phyloP scores from a whole-genome alignment of 768 basidiomycete genomes.

The Auricularia sp. region DNA sequence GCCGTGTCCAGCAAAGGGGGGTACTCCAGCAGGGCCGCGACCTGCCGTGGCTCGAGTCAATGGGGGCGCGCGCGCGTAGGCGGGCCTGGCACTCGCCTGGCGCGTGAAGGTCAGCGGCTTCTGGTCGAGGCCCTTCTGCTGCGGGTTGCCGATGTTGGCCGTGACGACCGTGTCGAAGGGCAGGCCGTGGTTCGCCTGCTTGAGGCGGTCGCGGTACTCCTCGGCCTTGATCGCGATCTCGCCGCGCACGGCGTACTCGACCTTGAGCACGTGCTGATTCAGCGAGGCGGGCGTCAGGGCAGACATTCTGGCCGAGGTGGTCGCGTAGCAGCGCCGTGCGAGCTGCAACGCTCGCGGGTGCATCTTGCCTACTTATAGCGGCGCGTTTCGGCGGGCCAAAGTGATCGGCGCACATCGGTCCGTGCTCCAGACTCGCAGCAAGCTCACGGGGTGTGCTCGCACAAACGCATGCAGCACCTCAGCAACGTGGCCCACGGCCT shows the following conservation, averaged over 20 bases:
- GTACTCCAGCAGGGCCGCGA: conserved; percentile 88
- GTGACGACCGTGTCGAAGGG: conserved; percentile 86
- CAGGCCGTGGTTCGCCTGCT: conserved; percentile 44
- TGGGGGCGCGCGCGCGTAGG: background rate
- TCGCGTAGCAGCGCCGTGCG: background rate
- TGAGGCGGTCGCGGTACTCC: conserved; percentile 61
- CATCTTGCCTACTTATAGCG: background rate
- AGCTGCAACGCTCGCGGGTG: background rate
- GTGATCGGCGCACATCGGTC: background rate
- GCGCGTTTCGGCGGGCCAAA: background rate
- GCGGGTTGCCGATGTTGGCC: conserved; percentile 97
- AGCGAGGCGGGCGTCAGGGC: conserved; percentile 58
- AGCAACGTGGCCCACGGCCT: too few relatives aligned
- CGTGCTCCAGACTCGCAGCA: background rate
- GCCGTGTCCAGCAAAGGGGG: conserved; percentile 74
- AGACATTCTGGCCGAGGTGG: conserved; percentile 1
- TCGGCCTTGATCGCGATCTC: conserved; percentile 95
- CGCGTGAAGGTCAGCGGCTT: conserved; percentile 84
- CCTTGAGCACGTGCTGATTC: conserved; percentile 77
- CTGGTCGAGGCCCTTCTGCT: conserved; percentile 91
- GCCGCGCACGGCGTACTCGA: conserved; percentile 95
- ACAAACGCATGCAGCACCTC: too few relatives aligned
- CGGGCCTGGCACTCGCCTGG: conserved; percentile 49
- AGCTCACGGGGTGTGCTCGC: background rate
- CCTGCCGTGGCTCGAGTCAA: conserved; percentile 32